These are phyloP conservation scores for Scytalidium sp. DNA, from an alignment of 2,329 filamentous ascomycete species.

Conservation along the genomic window DNA sequence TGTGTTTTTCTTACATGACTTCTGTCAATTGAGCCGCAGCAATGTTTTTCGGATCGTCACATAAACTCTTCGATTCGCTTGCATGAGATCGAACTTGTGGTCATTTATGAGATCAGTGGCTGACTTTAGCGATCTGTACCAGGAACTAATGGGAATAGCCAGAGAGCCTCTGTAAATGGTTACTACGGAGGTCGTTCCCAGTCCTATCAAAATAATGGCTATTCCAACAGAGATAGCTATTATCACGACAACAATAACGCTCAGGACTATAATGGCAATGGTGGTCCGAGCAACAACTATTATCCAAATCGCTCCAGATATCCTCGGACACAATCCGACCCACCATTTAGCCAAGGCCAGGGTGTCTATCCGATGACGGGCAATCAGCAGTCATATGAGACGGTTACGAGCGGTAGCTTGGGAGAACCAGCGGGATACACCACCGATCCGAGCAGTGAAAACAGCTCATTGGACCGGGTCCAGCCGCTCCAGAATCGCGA, in stretches of 20 bases:
- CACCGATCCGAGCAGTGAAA: conserved; percentile 86
- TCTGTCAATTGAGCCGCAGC: too few relatives aligned
- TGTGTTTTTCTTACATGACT: too few relatives aligned
- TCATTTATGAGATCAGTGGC: background rate
- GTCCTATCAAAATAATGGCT: conserved; percentile 22
- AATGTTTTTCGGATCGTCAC: too few relatives aligned
- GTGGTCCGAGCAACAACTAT: conserved; percentile 25
- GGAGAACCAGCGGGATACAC: conserved; percentile 75
- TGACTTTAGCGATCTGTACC: conserved; percentile 10
- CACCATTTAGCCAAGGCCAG: conserved; percentile 23
- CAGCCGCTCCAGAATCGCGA: conserved; percentile 51
- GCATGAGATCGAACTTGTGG: too few relatives aligned
- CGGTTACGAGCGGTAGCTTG: conserved; percentile 72
- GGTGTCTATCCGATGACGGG: conserved; percentile 24
- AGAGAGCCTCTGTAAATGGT: conserved; percentile 27
- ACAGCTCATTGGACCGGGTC: conserved; percentile 81
- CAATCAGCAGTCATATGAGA: conserved; percentile 67
- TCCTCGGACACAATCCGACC: conserved; percentile 27
- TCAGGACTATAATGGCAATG: conserved; percentile 13
- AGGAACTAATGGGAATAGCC: conserved; percentile 29
- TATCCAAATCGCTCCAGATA: conserved; percentile 28
- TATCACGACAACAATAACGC: conserved; percentile 32
- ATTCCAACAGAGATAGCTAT: conserved; percentile 40
- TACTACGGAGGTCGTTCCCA: conserved; percentile 27
- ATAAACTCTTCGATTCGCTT: too few relatives aligned